Conservation (phyloP, 2,329 filamentous ascomycete genomes). For the Calonectria leucothoes region DNA sequence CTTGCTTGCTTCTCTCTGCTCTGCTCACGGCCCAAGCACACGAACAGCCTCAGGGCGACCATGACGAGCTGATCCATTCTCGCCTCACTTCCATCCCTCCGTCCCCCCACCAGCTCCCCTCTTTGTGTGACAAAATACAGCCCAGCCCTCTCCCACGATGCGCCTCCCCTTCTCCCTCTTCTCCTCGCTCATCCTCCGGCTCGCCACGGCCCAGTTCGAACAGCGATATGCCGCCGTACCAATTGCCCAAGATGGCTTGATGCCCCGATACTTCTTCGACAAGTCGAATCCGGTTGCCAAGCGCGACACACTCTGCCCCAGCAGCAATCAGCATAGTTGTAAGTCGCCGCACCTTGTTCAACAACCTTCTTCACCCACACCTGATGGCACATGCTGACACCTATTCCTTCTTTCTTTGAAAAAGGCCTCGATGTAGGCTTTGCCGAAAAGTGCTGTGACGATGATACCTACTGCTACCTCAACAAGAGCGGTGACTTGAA, state of each 20-base stretch:
- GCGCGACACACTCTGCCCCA: slow-evolving; percentile 42
- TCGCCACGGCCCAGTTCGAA: slow-evolving; percentile 28
- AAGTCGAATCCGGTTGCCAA: slow-evolving; percentile 42
- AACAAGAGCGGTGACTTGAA: slow-evolving; percentile 44
- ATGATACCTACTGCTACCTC: slow-evolving; percentile 60
- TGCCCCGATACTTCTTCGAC: slow-evolving; percentile 46
- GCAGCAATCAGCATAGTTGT: slow-evolving; percentile 46
- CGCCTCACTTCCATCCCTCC: too few relatives aligned
- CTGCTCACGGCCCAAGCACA: neutral
- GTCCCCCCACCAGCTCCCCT: neutral
- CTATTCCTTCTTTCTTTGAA: neutral
- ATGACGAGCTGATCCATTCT: slow-evolving; percentile 15
- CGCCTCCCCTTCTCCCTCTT: slow-evolving; percentile 20
- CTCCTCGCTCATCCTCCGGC: slow-evolving; percentile 19
- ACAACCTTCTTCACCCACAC: neutral
- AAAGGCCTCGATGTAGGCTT: slow-evolving; percentile 57
- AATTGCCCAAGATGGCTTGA: slow-evolving; percentile 41
- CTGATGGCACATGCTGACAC: neutral
- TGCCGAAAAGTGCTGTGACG: slow-evolving; percentile 54
- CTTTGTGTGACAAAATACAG: neutral
- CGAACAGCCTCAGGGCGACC: neutral
- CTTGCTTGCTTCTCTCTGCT: neutral
- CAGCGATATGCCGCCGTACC: slow-evolving; percentile 36
- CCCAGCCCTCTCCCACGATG: slow-evolving; percentile 27
- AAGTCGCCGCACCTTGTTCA: slow-evolving; percentile 27